Evolutionary conservation across 345 rosid genomes (phyloP), one percentile per base, ranked within the genome.

Genomic region (Hirschfeldia incana): DNA sequence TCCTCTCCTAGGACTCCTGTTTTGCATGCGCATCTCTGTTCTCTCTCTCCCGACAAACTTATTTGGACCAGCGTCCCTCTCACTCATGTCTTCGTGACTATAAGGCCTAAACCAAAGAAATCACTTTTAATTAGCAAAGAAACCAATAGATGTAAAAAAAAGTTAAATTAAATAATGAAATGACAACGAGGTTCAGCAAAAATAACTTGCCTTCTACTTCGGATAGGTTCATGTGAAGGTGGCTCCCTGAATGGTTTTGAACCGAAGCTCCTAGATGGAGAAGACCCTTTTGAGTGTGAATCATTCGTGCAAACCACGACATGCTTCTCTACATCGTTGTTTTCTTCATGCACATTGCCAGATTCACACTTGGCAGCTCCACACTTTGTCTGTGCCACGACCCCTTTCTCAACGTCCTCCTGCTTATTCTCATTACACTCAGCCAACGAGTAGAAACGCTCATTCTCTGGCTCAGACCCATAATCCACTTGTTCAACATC

Each of bases 401-500:
- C 36, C 26, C 68, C 85, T 36, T 67, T 78, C 53, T 82, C 88
- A 68, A 60, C 36, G 63, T 74, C 80, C 68, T 81, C 77, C 11
- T 68, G 16, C 69, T 84, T 85, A 55, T 77, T 77, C 51, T 76
- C 85, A 33, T 29, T 66, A 75, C 44, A 70, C 62, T 84, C 87
- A 55, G 57, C 53, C 75, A 78, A 51, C 53, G 36, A 67, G 81
- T 61, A 81, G 12, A 77, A 46, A 61, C 83, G 74, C 72, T 85
- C 89, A 75, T 81, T 85, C 37, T 85, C 88, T 30, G 84, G 76
- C 34, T 87, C 90, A 67, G 87, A 86, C 37, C 83, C 93, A 60
- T 89, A 89, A 78, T 87, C 89, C 58, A 86, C 81, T 44, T 80
- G 86, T 71, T 89, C 88, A 39, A 78, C 78, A 15, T 87, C 89